phyloP scores from a whole-genome alignment of 2,329 filamentous ascomycete species.

The Apiospora hydei region DNA sequence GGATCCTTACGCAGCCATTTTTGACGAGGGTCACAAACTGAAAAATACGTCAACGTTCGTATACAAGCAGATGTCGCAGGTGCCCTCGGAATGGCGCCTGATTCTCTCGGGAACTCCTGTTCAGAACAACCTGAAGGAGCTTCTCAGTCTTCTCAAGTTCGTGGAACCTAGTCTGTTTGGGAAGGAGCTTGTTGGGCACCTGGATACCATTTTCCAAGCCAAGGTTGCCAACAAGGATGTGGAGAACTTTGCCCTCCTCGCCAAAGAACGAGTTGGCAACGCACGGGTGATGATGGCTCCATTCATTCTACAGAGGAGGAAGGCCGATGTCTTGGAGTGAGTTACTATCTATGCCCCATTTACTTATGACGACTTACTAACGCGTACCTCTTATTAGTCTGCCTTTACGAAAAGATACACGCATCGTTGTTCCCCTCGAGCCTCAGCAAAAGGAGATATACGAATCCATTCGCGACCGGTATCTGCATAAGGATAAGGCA shows the following conservation, averaged over 20 bases:
- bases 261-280: conserved; percentile 83
- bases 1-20: conserved; percentile 68
- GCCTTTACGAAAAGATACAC: conserved; percentile 77
- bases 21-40: conserved; percentile 92
- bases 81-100: conserved; percentile 83
- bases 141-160: conserved; percentile 90
- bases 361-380: background rate
- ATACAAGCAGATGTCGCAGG: conserved; percentile 80
- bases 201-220: conserved; percentile 90
- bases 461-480: conserved; percentile 66
- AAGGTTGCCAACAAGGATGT: conserved; percentile 85
- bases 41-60: conserved; percentile 87
- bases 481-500: conserved; percentile 67
- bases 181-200: conserved; percentile 72
- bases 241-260: conserved; percentile 82
- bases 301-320: conserved; percentile 93
- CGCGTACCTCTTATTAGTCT: conserved; percentile 45
- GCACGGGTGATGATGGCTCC: conserved; percentile 93
- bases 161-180: conserved; percentile 88
- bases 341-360: background rate
- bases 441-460: conserved; percentile 77
- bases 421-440: conserved; percentile 84
- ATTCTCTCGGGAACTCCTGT: conserved; percentile 90
- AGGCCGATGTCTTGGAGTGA: conserved; percentile 84
- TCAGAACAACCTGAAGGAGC: conserved; percentile 92